phyloP scores from a whole-genome alignment of 2,329 filamentous ascomycete species.

The Hawksworthiomyces lignivorus region DNA sequence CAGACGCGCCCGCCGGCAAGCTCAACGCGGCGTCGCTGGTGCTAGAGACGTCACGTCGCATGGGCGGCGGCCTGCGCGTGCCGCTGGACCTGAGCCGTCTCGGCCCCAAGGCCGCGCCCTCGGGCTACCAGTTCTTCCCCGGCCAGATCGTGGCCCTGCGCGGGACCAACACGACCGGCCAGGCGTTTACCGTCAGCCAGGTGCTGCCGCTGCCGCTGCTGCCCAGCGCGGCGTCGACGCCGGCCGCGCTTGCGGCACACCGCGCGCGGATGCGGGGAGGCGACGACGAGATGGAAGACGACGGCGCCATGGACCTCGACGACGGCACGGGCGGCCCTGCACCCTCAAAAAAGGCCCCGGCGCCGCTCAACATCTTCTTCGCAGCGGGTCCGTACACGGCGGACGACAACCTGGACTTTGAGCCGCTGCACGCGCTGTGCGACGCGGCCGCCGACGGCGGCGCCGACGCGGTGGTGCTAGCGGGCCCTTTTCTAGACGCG shows the following conservation, averaged over 20 bases:
- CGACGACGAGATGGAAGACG: conserved; percentile 22
- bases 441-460: conserved; percentile 64
- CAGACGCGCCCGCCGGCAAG: conserved; percentile 76
- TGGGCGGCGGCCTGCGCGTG: conserved; percentile 73
- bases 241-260: conserved; percentile 57
- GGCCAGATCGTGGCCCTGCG: conserved; percentile 85
- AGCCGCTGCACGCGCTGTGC: conserved; percentile 76
- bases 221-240: conserved; percentile 63
- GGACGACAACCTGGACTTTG: conserved; percentile 86
- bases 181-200: conserved; percentile 73
- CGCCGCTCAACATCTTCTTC: conserved; percentile 68
- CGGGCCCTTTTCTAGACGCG: conserved; percentile 83
- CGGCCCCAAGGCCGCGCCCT: no score
- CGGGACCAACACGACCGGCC: conserved; percentile 80
- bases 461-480: conserved; percentile 71
- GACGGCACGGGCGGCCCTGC: not conserved
- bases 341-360: conserved; percentile 36
- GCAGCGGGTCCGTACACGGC: conserved; percentile 86
- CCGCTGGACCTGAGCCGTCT: conserved; percentile 69
- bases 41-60: conserved; percentile 78
- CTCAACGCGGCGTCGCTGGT: conserved; percentile 80
- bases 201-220: conserved; percentile 68
- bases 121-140: conserved; percentile 75
- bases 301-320: conserved; percentile 53
- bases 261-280: conserved; percentile 60